Base-by-base conservation (phyloP, 2,329 filamentous ascomycete genomes). In the Capronia americana region DNA sequence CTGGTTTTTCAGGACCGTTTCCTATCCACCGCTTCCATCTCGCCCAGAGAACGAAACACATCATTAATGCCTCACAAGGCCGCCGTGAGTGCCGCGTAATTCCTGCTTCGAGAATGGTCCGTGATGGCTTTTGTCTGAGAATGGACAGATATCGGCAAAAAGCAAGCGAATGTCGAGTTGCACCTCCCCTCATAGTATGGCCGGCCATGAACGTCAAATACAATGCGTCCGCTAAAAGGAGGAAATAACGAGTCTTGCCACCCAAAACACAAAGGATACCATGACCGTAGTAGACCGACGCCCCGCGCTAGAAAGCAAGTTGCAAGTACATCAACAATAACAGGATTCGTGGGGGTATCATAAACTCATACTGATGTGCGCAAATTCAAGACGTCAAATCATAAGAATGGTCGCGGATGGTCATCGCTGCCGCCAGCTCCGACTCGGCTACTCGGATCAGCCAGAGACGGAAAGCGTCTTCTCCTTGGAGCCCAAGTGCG, bases 401-500 rank as follows among this genome's bases (percentile, higher is more conserved):
- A 55, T 68, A 55, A 65, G 14, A 61, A 38, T 41, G 57, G 30
- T 28, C 26, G 30, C 32, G 48, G 30, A 44, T 44, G 38, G 38
- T n/a, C 38, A n/a, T 44, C 17, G 38, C 17, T 7, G 38, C 17
- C 46, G 11, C 48, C 11, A 38, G 32, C 23, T 20, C 38, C n/a
- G 26, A 28, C 53, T 20, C 14, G 14, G 58, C 20, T 44, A 17
- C 20, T 53, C 20, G n/a, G 50, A 57, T 65, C 53, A 66, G 24
- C 64, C 59, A 32, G 57, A 61, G 2, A 70, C 61, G 11, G 68
- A 57, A 24, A 69, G 61, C 24, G 64, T 50, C 57, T 70, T 70
- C 14, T 70, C 69, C 50, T 66, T 70, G 20, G 64, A 56, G 12
- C 55, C 59, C 23, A 71, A 63, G 58, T 82, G 79, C 41, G 83